Conservation (phyloP, 345 rosid species). For the Lenwebbia sp. region DNA sequence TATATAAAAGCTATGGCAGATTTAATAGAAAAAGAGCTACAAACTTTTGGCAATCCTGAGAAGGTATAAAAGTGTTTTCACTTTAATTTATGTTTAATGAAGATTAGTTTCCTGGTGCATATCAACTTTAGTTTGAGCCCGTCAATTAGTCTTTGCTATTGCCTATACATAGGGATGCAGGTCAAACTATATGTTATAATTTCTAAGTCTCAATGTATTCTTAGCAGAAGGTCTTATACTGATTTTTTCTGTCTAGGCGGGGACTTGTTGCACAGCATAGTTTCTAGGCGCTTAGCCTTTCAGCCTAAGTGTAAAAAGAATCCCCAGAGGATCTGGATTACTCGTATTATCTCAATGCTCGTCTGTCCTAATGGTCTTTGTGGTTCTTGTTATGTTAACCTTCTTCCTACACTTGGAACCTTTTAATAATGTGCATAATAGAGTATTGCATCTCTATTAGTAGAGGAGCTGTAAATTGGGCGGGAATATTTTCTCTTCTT, state of each 20-base stretch:
- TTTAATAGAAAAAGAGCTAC: constrained; percentile 68
- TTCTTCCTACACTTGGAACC: neutral
- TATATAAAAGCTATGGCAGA: constrained; percentile 84
- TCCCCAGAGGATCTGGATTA: neutral
- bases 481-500: neutral
- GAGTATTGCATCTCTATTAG: neutral
- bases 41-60: constrained; percentile 51
- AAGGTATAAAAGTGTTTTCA: constrained; percentile 32
- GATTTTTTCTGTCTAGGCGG: neutral
- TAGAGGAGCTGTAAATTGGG: neutral
- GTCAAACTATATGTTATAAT: neutral
- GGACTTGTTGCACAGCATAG: neutral
- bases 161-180: neutral
- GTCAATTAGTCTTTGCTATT: neutral
- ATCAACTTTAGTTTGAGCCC: neutral
- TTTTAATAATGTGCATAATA: neutral
- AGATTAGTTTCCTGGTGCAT: neutral
- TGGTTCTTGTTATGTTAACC: neutral
- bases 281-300: neutral
- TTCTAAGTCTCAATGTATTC: neutral
- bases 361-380: neutral
- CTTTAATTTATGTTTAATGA: neutral
- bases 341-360: neutral
- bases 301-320: neutral
- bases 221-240: neutral